A percentile compares a stretch with the other conserved stretches of the same genome.
Evolutionary conservation across 495 filamentous ascomycete genomes (phyloP).

Genomic region (Penicillium herquei): DNA sequence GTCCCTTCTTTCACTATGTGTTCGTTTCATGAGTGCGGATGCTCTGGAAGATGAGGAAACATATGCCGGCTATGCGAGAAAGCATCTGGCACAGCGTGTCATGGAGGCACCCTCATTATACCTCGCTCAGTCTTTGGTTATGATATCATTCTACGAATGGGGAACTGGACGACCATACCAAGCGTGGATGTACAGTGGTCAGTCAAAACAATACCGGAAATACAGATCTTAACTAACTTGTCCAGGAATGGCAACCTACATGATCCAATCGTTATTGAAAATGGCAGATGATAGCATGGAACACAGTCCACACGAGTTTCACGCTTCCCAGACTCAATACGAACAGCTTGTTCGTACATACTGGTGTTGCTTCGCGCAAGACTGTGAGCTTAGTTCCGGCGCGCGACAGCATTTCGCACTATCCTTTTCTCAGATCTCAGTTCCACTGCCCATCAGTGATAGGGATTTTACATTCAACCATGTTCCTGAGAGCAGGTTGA

Average conservation of each 20-base stretch:
- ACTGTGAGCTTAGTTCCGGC: slow-evolving; percentile 45
- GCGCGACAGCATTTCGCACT: slow-evolving; percentile 45
- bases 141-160: slow-evolving; percentile 47
- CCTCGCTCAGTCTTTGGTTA: slow-evolving; percentile 43
- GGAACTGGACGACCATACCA: slow-evolving; percentile 43
- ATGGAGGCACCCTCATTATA: slow-evolving; percentile 42
- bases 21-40: slow-evolving; percentile 35
- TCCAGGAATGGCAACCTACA: slow-evolving; percentile 47
- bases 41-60: slow-evolving; percentile 29
- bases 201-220: background rate
- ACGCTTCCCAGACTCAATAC: slow-evolving; percentile 41
- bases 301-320: slow-evolving; percentile 38
- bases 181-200: slow-evolving; percentile 50
- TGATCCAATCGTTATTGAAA: slow-evolving; percentile 46
- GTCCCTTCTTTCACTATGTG: slow-evolving; percentile 39
- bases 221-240: background rate
- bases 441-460: slow-evolving; percentile 43
- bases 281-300: slow-evolving; percentile 47
- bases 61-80: slow-evolving; percentile 40
- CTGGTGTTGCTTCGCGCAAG: slow-evolving; percentile 46
- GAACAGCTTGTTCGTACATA: slow-evolving; percentile 47
- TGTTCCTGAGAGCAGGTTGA: slow-evolving; percentile 25
- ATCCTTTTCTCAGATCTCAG: slow-evolving; percentile 43
- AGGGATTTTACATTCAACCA: slow-evolving; percentile 41
- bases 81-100: slow-evolving; percentile 35